Evolutionary conservation across 345 rosid genomes (phyloP), one percentile per base, ranked within the genome.

Genomic region (Dipteronia dyeriana): DNA sequence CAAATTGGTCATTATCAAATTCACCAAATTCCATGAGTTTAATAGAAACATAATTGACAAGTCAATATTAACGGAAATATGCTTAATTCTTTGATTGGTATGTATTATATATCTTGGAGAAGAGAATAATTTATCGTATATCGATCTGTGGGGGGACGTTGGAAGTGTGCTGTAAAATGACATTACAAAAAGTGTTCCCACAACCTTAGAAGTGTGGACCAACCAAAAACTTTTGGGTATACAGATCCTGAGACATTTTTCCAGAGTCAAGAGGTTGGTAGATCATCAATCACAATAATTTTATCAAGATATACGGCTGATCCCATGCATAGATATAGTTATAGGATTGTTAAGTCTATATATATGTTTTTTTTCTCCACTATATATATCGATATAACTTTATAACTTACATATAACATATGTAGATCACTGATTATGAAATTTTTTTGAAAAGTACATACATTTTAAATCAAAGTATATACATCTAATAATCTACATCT

Each of bases 11-110:
- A 65, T 62, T 41, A 61, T 77, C 85, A 69, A 17, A 51, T 83
- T 83, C 86, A 65, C 60, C 80, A 79, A 57, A 80, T 75, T 75
- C 86, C 31, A 76, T 70, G 72, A 73, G 43, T 74, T 45, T 49
- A 47, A 34, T 34, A 60, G 4, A 60, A 60, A 31, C 13, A 34
- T 68, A 16, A 67, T 38, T 64, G n/a, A 70, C n/a, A 38, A 74
- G 81, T 76, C 83, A 83, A 76, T 69, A 31, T 74, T 79, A 68
- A 64, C 63, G 71, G 69, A 74, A 74, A 74, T 66, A 74, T 65
- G 63, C 59, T 26, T 64, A 29, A 63, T 74, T 64, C 45, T 63
- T 47, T 74, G 26, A 71, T 71, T 71, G 26, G 39, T 22, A 41
- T 41, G 16, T 26, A 34, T 5, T 34, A 34, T 34, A 34, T 20